Percentiles rank a stretch among this genome's conserved stretches.
Evolutionary conservation across 352 stramenopile species (phyloP).

Genomic region (Plasmopara viticola): DNA sequence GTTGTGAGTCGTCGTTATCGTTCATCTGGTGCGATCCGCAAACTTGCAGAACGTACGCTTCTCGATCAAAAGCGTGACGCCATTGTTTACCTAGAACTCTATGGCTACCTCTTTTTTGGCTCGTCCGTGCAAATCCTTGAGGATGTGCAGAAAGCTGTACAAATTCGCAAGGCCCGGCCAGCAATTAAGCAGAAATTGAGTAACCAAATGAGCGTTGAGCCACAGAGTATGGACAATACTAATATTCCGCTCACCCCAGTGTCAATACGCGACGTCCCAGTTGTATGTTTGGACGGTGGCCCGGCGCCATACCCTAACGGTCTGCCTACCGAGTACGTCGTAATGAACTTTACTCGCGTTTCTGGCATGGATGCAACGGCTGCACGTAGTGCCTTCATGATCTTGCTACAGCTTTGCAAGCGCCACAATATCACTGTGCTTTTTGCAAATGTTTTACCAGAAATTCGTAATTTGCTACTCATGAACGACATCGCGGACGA

Average conservation of each 20-base stretch:
- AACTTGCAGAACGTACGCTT: constrained; percentile 52
- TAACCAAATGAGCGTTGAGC: constrained; percentile 13
- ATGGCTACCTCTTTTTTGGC: constrained; percentile 84
- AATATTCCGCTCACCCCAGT: constrained; percentile 49
- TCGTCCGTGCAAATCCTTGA: constrained; percentile 78
- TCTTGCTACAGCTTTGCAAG: constrained; percentile 75
- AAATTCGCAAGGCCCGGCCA: constrained; percentile 39
- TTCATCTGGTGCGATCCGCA: constrained; percentile 56
- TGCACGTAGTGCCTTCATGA: constrained; percentile 77
- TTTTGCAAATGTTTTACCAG: constrained; percentile 61
- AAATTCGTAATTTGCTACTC: constrained; percentile 56
- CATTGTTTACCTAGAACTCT: constrained; percentile 76
- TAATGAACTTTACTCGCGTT: constrained; percentile 85
- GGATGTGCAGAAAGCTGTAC: constrained; percentile 72
- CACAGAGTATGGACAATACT: constrained; percentile 19
- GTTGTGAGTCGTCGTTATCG: constrained; percentile 59
- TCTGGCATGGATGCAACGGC: constrained; percentile 87
- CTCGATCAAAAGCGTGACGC: constrained; percentile 60
- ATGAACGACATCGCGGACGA: constrained; percentile 75
- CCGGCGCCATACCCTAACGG: constrained; percentile 35
- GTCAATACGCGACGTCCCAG: constrained; percentile 39
- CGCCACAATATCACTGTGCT: constrained; percentile 57
- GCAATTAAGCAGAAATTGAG: constrained; percentile 15
- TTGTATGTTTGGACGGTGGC: constrained; percentile 72
- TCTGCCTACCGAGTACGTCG: constrained; percentile 75